A percentile compares a stretch with the other conserved stretches of the same genome.
phyloP scores from a whole-genome alignment of 352 stramenopile species.

The Globisporangium iwayamae region DNA sequence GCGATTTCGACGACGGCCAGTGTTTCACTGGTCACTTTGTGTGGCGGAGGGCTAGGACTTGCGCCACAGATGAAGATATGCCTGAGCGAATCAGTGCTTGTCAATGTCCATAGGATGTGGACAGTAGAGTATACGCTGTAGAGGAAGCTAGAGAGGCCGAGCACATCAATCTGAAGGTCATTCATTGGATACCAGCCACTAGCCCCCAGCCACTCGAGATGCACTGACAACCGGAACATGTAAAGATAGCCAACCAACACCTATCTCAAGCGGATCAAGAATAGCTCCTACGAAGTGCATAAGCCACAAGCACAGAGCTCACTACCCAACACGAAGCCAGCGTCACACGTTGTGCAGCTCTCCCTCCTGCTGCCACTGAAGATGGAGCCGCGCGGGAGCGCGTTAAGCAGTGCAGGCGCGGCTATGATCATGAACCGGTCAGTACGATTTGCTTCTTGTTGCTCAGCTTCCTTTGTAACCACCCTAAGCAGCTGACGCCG shows the following conservation, averaged over 20 bases:
- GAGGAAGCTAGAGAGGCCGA: too few relatives aligned
- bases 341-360: neutral
- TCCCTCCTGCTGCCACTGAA: neutral
- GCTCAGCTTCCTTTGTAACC: too few relatives aligned
- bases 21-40: too few relatives aligned
- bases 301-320: neutral
- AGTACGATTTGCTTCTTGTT: slow-evolving; percentile 11
- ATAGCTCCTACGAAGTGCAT: neutral
- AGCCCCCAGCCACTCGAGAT: neutral
- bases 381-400: slow-evolving; percentile 49
- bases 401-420: slow-evolving; percentile 54
- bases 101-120: too few relatives aligned
- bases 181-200: too few relatives aligned
- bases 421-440: slow-evolving; percentile 67
- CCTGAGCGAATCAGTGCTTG: too few relatives aligned
- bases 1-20: too few relatives aligned
- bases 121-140: too few relatives aligned
- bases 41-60: too few relatives aligned
- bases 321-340: neutral
- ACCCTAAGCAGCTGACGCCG: neutral
- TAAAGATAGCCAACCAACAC: neutral
- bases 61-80: too few relatives aligned
- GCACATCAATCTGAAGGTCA: too few relatives aligned
- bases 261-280: neutral
- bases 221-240: neutral